These are phyloP conservation scores for Phytomonas sp. DNA, from an alignment of 208 protist species.

Conservation along the genomic window DNA sequence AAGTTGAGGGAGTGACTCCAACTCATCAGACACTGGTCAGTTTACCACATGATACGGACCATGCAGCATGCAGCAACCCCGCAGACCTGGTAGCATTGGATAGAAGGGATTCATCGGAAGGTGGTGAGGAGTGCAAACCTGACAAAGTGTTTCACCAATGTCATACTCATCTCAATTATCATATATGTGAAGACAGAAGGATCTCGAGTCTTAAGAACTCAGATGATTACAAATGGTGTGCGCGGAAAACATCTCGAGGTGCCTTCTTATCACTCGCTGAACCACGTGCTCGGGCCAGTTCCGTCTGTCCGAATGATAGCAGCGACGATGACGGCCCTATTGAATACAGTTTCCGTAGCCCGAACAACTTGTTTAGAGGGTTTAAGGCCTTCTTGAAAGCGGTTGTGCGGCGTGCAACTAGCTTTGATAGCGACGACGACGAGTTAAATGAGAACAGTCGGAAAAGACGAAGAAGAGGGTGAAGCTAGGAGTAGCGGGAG, in stretches of 20 bases:
- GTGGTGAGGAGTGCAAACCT: neutral
- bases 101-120: neutral
- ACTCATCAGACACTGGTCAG: neutral
- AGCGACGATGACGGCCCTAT: neutral
- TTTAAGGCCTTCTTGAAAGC: constrained; percentile 7
- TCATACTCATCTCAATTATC: neutral
- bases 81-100: neutral
- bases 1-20: neutral
- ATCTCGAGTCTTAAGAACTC: neutral
- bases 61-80: neutral
- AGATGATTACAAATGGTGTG: neutral
- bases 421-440: constrained; percentile 6
- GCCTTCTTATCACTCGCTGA: neutral
- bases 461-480: neutral
- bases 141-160: neutral
- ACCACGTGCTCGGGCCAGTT: neutral
- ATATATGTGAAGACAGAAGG: neutral
- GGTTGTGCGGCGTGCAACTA: constrained; percentile 7
- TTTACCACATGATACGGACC: neutral
- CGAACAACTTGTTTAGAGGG: neutral
- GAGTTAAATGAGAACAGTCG: neutral
- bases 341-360: constrained; percentile 10
- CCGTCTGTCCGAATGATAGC: neutral
- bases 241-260: neutral
- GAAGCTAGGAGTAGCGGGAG: neutral